phyloP scores from a whole-genome alignment of 1,139 yeast genomes.

The Sugiyamaella pinicola region DNA sequence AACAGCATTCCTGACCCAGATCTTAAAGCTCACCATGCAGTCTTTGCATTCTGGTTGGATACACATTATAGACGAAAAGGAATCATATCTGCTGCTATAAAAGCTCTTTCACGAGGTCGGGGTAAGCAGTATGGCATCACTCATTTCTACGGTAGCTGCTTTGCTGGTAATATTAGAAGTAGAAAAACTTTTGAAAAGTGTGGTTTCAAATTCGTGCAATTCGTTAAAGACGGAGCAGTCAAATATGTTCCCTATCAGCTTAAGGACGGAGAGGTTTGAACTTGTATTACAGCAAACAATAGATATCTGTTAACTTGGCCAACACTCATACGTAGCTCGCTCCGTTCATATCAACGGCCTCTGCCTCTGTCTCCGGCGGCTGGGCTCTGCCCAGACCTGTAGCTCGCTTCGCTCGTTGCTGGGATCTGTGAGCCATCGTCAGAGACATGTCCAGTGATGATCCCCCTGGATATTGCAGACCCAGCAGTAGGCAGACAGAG shows the following conservation, averaged over 20 bases:
- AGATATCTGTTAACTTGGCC: too few relatives aligned
- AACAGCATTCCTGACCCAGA: conserved; percentile 17
- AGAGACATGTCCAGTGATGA: neutral
- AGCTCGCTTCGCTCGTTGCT: neutral
- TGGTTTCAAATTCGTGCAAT: conserved; percentile 24
- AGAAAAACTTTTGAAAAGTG: conserved; percentile 26
- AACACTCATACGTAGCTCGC: too few relatives aligned
- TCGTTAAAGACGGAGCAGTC: conserved; percentile 20
- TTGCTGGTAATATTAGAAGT: conserved; percentile 29
- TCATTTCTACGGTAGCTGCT: conserved; percentile 26
- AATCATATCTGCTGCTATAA: conserved; percentile 28
- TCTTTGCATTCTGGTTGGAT: conserved; percentile 31
- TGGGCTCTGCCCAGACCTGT: conserved; percentile 1
- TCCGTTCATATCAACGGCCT: neutral
- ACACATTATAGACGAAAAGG: conserved; percentile 30
- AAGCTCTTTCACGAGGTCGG: conserved; percentile 28
- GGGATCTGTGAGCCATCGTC: neutral
- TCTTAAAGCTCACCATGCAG: conserved; percentile 18
- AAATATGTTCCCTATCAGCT: conserved; percentile 19
- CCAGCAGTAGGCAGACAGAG: neutral
- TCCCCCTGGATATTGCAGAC: too few relatives aligned
- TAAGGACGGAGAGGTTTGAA: conserved; percentile 9
- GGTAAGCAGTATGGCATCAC: conserved; percentile 20
- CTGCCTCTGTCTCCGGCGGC: neutral
- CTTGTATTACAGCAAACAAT: neutral